Evolutionary conservation across 495 filamentous ascomycete genomes (phyloP).

Genomic region (Xylaria grammica): DNA sequence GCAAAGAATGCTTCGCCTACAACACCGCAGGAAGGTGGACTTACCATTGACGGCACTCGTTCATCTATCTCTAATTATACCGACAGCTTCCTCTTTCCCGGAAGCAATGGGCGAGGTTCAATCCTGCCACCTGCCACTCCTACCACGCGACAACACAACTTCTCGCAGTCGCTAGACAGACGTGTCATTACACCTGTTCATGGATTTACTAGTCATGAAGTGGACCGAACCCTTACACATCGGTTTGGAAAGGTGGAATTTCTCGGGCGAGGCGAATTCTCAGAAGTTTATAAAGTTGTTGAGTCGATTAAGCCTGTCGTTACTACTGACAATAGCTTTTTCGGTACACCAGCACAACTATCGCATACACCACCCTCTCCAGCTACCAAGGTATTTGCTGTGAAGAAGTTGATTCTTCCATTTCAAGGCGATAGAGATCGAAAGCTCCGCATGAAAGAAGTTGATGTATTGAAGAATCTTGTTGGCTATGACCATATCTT

Average conservation of each 20-base stretch:
- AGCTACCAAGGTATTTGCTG: conserved; percentile 72
- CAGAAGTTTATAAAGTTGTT: conserved; percentile 83
- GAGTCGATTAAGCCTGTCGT: conserved; percentile 35
- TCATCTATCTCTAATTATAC: conserved; percentile 70
- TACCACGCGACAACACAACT: conserved; percentile 65
- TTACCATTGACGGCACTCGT: conserved; percentile 80
- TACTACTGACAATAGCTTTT: conserved; percentile 28
- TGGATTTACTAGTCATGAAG: conserved; percentile 50
- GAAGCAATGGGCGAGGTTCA: conserved; percentile 33
- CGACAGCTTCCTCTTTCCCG: conserved; percentile 44
- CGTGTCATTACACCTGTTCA: conserved; percentile 51
- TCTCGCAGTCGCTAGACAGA: conserved; percentile 28
- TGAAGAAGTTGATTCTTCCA: conserved; percentile 89
- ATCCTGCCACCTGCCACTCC: conserved; percentile 78
- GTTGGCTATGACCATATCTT: conserved; percentile 80
- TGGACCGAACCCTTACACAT: conserved; percentile 69
- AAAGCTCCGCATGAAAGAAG: conserved; percentile 78
- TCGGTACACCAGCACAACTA: conserved; percentile 39
- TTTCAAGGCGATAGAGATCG: conserved; percentile 76
- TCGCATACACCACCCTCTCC: conserved; percentile 48
- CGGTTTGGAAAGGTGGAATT: conserved; percentile 78
- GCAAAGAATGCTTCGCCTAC: conserved; percentile 67
- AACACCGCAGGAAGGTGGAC: conserved; percentile 76
- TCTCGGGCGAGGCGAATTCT: conserved; percentile 89
- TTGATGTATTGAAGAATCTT: conserved; percentile 72